These are phyloP conservation scores for Camellia granthamiana DNA, from an alignment of 148 eudicot genomes.

Conservation along the genomic window DNA sequence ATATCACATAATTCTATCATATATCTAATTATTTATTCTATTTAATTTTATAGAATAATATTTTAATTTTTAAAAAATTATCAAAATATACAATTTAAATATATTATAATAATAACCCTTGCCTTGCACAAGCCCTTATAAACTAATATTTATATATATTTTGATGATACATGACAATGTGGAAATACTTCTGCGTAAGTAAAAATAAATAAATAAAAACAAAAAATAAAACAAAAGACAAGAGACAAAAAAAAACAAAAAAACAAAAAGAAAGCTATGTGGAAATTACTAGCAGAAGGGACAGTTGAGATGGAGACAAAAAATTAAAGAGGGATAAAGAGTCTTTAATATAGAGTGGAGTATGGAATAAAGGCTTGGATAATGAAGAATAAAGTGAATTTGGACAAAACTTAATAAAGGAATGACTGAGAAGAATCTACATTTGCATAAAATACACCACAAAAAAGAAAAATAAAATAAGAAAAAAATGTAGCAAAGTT, in stretches of 20 bases:
- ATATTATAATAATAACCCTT: too few species aligned
- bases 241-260: neutral
- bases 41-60: too few species aligned
- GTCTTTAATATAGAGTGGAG: constrained; percentile 11
- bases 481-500: too few species aligned
- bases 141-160: too few species aligned
- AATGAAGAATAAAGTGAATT: constrained; percentile 32
- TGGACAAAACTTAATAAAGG: constrained; percentile 15
- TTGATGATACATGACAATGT: too few species aligned
- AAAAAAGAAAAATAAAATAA: neutral
- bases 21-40: too few species aligned
- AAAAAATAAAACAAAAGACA: neutral
- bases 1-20: too few species aligned
- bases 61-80: too few species aligned
- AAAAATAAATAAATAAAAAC: neutral
- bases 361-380: constrained; percentile 28
- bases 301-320: constrained; percentile 25
- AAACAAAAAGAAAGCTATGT: neutral
- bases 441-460: neutral
- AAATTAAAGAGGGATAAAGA: constrained; percentile 20
- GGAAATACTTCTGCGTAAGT: too few species aligned
- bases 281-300: neutral
- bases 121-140: too few species aligned
- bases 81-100: too few species aligned
- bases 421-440: neutral